Evolutionary conservation across 2,329 filamentous ascomycete genomes (phyloP), one percentile per base, ranked within the genome.

Genomic region (Macrophomina pseudophaseolina): DNA sequence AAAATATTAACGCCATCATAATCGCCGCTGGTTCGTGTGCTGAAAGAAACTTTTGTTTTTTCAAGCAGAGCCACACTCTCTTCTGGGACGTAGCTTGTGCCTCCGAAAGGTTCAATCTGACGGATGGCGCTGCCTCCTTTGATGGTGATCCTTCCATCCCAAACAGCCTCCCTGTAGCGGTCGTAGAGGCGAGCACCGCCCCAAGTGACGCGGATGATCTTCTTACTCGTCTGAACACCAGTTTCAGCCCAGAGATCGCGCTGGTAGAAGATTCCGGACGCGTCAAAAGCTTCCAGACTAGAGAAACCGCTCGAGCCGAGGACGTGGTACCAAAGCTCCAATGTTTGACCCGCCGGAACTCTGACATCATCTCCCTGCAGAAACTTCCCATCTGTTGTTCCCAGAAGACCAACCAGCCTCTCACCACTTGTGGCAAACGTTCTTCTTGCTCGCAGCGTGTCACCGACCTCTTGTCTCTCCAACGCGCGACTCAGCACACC

Each of bases 101-200:
- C 72, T 7, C 75, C 75, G 46, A 77, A 73, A 1, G 73, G 68
- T 11, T 66, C 62, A 23, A 75, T 71, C 12, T n/a, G 48, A 2
- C 16, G 42, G 16, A 44, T 44, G 42, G 3, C 11, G 9, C 9
- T 12, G 16, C 16, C 1, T 14, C 16, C 42, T 44, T 14, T 14
- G 16, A n/a, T n/a, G 16, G 42, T 14, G 2, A 51, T 56, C n/a
- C 3, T 14, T n/a, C 75, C 76, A 8, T 74, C 67, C 76, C 76
- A 78, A 2, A 75, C 72, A 7, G 75, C 74, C 51, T 78, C 75
- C 2, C 75, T 69, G 38, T 78, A 78, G 14, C 76, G 66, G 56
- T 78, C 75, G 54, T 76, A 76, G 0, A 78, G 66, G 5, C 75
- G 70, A 5, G 75, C 75, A 0, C 76, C 75, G 48, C 75, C 74